Conservation (phyloP, 129 eudicot species). For the Lonicera japonica region DNA sequence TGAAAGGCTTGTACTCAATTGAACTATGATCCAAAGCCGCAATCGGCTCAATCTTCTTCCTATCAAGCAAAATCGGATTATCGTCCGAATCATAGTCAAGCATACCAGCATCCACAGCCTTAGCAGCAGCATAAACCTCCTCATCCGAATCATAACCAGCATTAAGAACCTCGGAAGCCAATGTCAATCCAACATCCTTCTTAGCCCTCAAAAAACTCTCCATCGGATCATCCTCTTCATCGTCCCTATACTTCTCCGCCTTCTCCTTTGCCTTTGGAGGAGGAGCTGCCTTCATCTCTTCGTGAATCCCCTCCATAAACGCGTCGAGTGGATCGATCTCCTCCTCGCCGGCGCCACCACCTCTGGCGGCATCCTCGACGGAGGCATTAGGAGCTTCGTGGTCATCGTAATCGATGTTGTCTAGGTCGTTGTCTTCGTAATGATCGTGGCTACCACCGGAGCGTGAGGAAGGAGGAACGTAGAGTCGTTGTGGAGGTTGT, state of each 20-base stretch:
- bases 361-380: conserved; percentile 2
- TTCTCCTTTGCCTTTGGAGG: conserved; percentile 66
- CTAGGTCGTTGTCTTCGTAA: conserved; percentile 78
- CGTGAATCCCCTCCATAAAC: conserved; percentile 92
- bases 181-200: conserved; percentile 76
- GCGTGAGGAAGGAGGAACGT: conserved; percentile 75
- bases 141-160: conserved; percentile 97
- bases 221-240: conserved; percentile 92
- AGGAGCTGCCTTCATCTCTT: conserved; percentile 79
- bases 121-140: conserved; percentile 98
- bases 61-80: conserved; percentile 73
- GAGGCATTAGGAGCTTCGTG: conserved; percentile 16
- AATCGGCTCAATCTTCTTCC: conserved; percentile 92
- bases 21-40: conserved; percentile 73
- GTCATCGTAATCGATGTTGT: conserved; percentile 74
- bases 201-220: conserved; percentile 80
- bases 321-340: conserved; percentile 93
- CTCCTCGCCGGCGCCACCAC: conserved; percentile 37
- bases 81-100: conserved; percentile 94
- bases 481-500: conserved; percentile 54
- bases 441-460: conserved; percentile 64
- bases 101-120: conserved; percentile 92
- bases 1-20: conserved; percentile 72
- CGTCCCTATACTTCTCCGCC: conserved; percentile 70
- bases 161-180: conserved; percentile 74